These are phyloP conservation scores for Candida andamanensis DNA, from an alignment of 805 yeast genomes.

Conservation along the genomic window DNA sequence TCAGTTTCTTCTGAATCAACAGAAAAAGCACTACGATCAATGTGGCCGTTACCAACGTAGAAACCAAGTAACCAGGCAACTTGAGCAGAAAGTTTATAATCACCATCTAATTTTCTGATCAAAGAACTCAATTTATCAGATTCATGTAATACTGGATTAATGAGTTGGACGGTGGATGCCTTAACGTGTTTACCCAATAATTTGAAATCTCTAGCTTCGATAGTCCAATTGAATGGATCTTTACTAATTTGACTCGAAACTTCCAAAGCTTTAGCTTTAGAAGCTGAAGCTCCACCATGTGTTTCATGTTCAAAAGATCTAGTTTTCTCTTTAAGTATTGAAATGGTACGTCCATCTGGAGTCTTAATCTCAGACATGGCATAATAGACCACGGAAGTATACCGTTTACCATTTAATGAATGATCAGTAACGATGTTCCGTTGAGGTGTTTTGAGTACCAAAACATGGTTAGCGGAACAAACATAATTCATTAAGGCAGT, in stretches of 20 bases:
- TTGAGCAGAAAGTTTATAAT: slow-evolving; percentile 15
- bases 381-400: slow-evolving; percentile 19
- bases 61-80: slow-evolving; percentile 38
- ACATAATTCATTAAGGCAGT: slow-evolving; percentile 16
- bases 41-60: slow-evolving; percentile 35
- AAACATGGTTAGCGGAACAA: slow-evolving; percentile 35
- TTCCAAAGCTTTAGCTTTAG: slow-evolving; percentile 14
- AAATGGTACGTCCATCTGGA: no score
- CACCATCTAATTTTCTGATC: slow-evolving; percentile 17
- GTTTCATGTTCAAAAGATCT: slow-evolving; percentile 14
- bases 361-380: slow-evolving; percentile 13
- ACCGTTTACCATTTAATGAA: not conserved
- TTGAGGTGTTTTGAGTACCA: slow-evolving; percentile 35
- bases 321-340: slow-evolving; percentile 19
- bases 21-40: slow-evolving; percentile 21
- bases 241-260: slow-evolving; percentile 14
- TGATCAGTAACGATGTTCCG: slow-evolving; percentile 10
- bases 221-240: slow-evolving; percentile 27
- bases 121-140: slow-evolving; percentile 23
- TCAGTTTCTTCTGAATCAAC: slow-evolving; percentile 21
- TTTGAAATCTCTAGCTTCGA: slow-evolving; percentile 35
- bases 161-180: slow-evolving; percentile 25
- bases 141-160: slow-evolving; percentile 32
- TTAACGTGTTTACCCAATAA: slow-evolving; percentile 22
- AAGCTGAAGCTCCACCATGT: slow-evolving; percentile 17